Evolutionary conservation across 345 rosid genomes (phyloP).

Genomic region (Citrus medica): DNA sequence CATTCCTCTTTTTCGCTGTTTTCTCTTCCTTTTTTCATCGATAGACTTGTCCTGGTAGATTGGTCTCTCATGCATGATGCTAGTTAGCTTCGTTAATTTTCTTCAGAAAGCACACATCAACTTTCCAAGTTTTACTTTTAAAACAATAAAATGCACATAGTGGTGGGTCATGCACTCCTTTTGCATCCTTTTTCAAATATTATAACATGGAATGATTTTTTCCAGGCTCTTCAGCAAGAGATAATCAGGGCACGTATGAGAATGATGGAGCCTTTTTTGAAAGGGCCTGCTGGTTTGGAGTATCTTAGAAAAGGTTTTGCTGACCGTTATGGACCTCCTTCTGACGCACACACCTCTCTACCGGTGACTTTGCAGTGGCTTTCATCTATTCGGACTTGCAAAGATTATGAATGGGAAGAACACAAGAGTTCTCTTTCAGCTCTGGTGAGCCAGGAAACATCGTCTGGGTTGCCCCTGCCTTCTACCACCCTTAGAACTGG

Average conservation of each 20-base stretch:
- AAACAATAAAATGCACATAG: neutral
- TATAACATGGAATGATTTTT: neutral
- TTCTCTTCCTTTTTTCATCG: neutral
- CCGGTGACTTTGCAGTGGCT: conserved; percentile 64
- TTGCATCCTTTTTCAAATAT: neutral
- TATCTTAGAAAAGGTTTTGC: conserved; percentile 66
- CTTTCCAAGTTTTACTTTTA: no score
- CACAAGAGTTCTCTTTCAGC: conserved; percentile 50
- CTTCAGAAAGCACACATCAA: no score
- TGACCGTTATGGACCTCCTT: conserved; percentile 48
- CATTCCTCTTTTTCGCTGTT: neutral
- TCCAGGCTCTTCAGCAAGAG: conserved; percentile 68
- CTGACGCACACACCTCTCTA: conserved; percentile 47
- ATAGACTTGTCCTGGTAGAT: neutral
- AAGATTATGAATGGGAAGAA: conserved; percentile 74
- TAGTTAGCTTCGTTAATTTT: no score
- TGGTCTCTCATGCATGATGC: no score
- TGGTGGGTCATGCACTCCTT: neutral
- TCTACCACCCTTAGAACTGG: conserved; percentile 70
- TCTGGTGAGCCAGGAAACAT: conserved; percentile 35
- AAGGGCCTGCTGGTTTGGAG: conserved; percentile 82
- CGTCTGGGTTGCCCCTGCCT: conserved; percentile 44
- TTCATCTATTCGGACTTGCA: conserved; percentile 43
- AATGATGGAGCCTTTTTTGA: conserved; percentile 72
- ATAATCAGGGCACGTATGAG: conserved; percentile 69